These are phyloP conservation scores for Cardamine resedifolia DNA, from an alignment of 345 rosid species.

Conservation along the genomic window DNA sequence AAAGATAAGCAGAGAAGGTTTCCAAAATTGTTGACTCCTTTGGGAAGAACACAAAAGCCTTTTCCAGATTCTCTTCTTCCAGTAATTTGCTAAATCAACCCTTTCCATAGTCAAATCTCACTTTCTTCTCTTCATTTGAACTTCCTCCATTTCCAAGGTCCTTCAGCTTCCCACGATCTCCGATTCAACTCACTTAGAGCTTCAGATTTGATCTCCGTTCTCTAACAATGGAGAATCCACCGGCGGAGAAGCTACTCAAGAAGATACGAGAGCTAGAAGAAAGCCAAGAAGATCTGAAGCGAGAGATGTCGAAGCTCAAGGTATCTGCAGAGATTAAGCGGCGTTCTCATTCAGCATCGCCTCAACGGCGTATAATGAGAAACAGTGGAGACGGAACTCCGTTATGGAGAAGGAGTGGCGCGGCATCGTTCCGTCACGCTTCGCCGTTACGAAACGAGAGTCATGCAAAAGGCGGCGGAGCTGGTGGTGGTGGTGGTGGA, in stretches of 20 bases:
- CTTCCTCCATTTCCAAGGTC: not conserved
- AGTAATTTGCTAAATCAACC: not conserved
- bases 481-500: constrained; percentile 31
- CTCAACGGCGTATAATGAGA: constrained; percentile 53
- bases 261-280: constrained; percentile 88
- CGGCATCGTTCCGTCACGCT: constrained; percentile 72
- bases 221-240: constrained; percentile 56
- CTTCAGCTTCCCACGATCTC: not conserved
- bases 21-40: constrained; percentile 24
- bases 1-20: constrained; percentile 35
- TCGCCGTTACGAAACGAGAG: constrained; percentile 89
- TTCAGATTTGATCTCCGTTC: constrained; percentile 31
- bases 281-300: constrained; percentile 74
- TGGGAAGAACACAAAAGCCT: not conserved
- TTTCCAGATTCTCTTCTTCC: not conserved
- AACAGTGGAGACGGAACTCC: constrained; percentile 39
- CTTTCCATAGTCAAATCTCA: not conserved
- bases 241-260: constrained; percentile 72
- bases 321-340: constrained; percentile 42
- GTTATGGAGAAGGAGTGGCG: constrained; percentile 52
- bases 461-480: constrained; percentile 32
- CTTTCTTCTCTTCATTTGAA: not conserved
- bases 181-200: constrained; percentile 10
- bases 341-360: constrained; percentile 87
- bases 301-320: constrained; percentile 73